Percentiles rank a stretch among this genome's conserved stretches.
Conservation (phyloP, 2,329 filamentous ascomycete species). For the Sphaerulina vaccinii region DNA sequence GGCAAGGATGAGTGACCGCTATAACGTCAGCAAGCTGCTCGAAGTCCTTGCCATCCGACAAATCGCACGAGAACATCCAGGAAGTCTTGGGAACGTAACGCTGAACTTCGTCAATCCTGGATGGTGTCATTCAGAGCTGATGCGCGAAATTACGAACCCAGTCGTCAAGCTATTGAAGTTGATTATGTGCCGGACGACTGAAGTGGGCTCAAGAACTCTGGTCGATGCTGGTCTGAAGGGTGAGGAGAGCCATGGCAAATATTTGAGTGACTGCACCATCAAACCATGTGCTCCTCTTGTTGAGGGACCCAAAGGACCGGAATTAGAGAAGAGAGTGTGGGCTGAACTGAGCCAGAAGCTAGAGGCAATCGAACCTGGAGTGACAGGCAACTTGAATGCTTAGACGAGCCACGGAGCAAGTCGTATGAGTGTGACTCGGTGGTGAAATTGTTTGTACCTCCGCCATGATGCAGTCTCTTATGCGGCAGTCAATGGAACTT, state of each 20-base stretch:
- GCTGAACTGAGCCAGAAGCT: conserved; percentile 41
- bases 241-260: conserved; percentile 42
- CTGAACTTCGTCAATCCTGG: conserved; percentile 56
- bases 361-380: conserved; percentile 40
- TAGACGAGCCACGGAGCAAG: too few relatives aligned
- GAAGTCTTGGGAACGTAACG: conserved; percentile 39
- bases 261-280: conserved; percentile 38
- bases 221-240: conserved; percentile 41
- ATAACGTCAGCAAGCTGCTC: conserved; percentile 50
- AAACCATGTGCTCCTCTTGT: conserved; percentile 36
- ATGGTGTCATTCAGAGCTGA: conserved; percentile 51
- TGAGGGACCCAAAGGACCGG: conserved; percentile 38
- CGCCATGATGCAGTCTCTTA: too few relatives aligned
- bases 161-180: conserved; percentile 21
- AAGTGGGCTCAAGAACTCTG: conserved; percentile 44
- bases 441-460: too few relatives aligned
- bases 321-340: conserved; percentile 42
- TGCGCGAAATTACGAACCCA: conserved; percentile 30
- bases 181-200: conserved; percentile 38
- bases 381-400: conserved; percentile 27
- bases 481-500: too few relatives aligned
- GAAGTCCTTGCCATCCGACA: conserved; percentile 47
- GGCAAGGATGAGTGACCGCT: conserved; percentile 44
- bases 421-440: too few relatives aligned
- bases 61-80: conserved; percentile 29